phyloP scores from a whole-genome alignment of 768 basidiomycete species.

The Tylopilus balloui region DNA sequence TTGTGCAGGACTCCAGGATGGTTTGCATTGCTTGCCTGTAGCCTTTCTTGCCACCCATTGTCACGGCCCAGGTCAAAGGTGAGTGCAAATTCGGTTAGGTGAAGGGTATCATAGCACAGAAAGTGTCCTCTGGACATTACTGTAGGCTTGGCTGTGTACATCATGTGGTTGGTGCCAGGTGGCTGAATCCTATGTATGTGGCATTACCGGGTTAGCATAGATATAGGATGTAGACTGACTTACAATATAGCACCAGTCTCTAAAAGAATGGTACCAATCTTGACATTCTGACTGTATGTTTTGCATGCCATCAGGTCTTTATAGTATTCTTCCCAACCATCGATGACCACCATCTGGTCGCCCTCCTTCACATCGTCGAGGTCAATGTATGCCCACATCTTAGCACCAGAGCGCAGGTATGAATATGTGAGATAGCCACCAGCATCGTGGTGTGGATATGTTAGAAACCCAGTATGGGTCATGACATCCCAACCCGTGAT shows the following conservation, averaged over 20 bases:
- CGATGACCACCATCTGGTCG: background rate
- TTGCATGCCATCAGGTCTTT: background rate
- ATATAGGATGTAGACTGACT: too few species aligned
- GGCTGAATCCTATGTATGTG: constrained; percentile 3
- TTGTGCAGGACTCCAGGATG: too few species aligned
- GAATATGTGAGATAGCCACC: background rate
- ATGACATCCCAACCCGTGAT: background rate
- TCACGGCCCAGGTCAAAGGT: background rate
- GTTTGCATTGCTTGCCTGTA: too few species aligned
- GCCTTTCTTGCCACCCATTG: too few species aligned
- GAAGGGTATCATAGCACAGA: background rate
- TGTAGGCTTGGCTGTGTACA: background rate
- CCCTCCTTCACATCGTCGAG: background rate
- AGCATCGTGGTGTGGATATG: constrained; percentile 1
- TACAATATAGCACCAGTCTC: background rate
- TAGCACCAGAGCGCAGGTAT: background rate
- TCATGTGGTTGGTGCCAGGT: background rate
- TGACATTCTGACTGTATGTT: background rate
- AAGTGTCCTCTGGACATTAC: background rate
- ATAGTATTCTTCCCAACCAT: background rate
- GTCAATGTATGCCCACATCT: background rate
- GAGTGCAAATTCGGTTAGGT: background rate
- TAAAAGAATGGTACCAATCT: background rate
- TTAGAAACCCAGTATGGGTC: background rate
- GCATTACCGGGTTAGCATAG: too few species aligned